Evolutionary conservation across 352 stramenopile genomes (phyloP).

Genomic region (Phytophthora melonis): DNA sequence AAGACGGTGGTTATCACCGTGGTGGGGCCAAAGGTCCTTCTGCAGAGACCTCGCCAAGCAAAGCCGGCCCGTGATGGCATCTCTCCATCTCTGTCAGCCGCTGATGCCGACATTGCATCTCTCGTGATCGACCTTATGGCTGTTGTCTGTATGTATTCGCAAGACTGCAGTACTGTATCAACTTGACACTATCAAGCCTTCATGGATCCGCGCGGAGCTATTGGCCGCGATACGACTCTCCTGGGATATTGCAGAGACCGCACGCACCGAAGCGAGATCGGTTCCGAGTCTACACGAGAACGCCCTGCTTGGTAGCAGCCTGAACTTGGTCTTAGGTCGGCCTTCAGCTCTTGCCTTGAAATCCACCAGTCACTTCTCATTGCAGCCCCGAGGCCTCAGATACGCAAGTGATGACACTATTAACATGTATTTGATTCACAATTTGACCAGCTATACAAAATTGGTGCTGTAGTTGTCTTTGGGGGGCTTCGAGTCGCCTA

Average conservation of each 20-base stretch:
- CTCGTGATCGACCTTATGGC: too few species aligned
- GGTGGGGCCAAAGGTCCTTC: too few species aligned
- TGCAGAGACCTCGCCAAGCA: too few species aligned
- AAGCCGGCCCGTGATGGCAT: too few species aligned
- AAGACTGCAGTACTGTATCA: neutral
- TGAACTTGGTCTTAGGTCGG: neutral
- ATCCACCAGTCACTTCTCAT: neutral
- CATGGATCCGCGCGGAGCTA: too few species aligned
- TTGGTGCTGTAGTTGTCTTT: slow-evolving; percentile 2
- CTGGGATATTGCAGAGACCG: neutral
- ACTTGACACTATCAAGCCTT: too few species aligned
- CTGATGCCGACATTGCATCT: too few species aligned
- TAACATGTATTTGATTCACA: neutral
- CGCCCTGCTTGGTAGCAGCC: neutral
- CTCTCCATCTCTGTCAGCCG: too few species aligned
- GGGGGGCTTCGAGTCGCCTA: neutral
- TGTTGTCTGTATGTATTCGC: neutral
- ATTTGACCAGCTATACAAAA: neutral
- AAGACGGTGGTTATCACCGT: too few species aligned
- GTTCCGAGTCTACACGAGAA: neutral
- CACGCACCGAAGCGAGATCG: neutral
- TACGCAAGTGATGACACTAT: neutral
- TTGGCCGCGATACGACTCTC: neutral
- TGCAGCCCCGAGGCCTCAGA: neutral
- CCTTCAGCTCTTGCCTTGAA: neutral